Evolutionary conservation across 108 stramenopile species (phyloP).

Genomic region (Fragilaria radians): DNA sequence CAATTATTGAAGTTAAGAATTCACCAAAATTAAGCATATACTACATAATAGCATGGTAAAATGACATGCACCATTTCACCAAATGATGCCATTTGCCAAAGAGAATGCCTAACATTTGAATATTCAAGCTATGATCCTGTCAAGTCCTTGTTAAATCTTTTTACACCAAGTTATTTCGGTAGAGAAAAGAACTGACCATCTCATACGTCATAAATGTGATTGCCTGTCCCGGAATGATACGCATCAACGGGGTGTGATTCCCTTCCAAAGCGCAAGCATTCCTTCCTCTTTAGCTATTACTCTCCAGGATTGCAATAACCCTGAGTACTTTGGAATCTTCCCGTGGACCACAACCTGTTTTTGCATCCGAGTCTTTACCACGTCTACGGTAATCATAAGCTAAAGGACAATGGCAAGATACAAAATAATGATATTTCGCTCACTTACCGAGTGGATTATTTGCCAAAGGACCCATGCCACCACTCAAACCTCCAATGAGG

Average conservation of each 20-base stretch:
- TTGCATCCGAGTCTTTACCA: slow-evolving; percentile 95
- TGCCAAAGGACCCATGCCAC: slow-evolving; percentile 89
- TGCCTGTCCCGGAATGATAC: slow-evolving; percentile 96
- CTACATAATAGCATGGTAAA: no score
- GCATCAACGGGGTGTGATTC: slow-evolving; percentile 91
- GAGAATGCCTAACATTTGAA: no score
- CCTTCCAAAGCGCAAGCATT: slow-evolving; percentile 90
- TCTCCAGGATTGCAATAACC: slow-evolving; percentile 67
- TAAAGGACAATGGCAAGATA: not conserved
- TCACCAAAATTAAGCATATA: no score
- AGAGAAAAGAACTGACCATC: slow-evolving; percentile 35
- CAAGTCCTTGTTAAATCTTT: no score
- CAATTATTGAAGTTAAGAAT: no score
- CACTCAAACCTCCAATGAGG: slow-evolving; percentile 88
- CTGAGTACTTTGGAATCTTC: slow-evolving; percentile 79
- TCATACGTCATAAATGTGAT: slow-evolving; percentile 98
- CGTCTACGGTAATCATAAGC: slow-evolving; percentile 43
- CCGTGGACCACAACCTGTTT: slow-evolving; percentile 85
- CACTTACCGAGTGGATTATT: slow-evolving; percentile 81
- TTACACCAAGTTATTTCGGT: not conserved
- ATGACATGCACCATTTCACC: no score
- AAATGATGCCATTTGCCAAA: no score
- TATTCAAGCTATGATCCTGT: no score
- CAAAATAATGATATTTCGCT: no score
- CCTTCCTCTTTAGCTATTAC: slow-evolving; percentile 93